Percentiles rank a stretch among this genome's conserved stretches.
phyloP scores from a whole-genome alignment of 164 flowering plant genomes.

The grape (Vitis vinifera) region ASM3070453v1 NC_081815.1:2235501-2236000 shows the following conservation, averaged over 20 bases:
- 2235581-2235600: too few species aligned
- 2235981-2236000: too few species aligned
- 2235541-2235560: too few species aligned
- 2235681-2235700: conserved; percentile 75
- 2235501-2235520: too few species aligned
- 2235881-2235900: conserved; percentile 10
- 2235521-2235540: too few species aligned
- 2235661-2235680: conserved; percentile 79
- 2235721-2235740: conserved; percentile 92
- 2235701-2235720: conserved; percentile 96
- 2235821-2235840: conserved; percentile 67
- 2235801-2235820: conserved; percentile 92
- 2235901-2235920: too few species aligned
- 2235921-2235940: too few species aligned
- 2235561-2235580: too few species aligned
- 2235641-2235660: too few species aligned
- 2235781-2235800: conserved; percentile 93
- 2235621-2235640: conserved; percentile 12
- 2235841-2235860: conserved; percentile 90
- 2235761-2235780: conserved; percentile 81
- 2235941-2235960: too few species aligned
- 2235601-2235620: too few species aligned
- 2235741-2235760: conserved; percentile 75
- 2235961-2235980: too few species aligned
- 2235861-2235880: conserved; percentile 99